A percentile compares a stretch with the other conserved stretches of the same genome.
Conservation (phyloP, 177 flowering plant genomes). For the Telopea speciosissima region DNA sequence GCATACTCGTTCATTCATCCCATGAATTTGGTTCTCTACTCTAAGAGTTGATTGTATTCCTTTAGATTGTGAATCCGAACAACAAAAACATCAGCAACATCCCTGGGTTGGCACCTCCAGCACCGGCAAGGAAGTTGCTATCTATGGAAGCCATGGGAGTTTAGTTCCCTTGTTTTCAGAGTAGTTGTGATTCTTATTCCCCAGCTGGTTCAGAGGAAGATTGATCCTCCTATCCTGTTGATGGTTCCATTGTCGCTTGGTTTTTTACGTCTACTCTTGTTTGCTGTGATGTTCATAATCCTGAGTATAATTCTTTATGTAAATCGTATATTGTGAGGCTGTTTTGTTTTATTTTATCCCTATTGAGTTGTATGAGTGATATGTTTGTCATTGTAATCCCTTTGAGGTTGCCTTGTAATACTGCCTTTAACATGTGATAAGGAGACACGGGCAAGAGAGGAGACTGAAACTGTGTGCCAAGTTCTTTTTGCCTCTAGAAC, state of each 20-base stretch:
- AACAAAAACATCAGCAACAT: constrained; percentile 81
- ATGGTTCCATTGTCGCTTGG: neutral
- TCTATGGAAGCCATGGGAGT: constrained; percentile 22
- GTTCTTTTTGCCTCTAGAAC: too few species aligned
- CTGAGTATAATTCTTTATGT: constrained; percentile 20
- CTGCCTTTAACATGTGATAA: neutral
- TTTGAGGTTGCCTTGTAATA: too few species aligned
- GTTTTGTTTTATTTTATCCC: neutral
- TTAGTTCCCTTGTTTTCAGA: neutral
- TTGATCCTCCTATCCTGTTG: neutral
- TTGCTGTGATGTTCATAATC: constrained; percentile 22
- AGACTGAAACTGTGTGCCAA: too few species aligned
- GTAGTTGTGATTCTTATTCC: too few species aligned
- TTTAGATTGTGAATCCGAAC: constrained; percentile 77
- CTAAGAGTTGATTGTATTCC: constrained; percentile 4
- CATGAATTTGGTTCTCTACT: neutral
- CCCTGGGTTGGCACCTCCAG: constrained; percentile 95
- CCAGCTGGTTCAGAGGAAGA: neutral
- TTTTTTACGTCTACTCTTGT: constrained; percentile 5
- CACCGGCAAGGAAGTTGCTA: constrained; percentile 71
- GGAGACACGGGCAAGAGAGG: neutral
- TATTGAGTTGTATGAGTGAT: neutral
- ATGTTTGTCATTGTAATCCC: constrained; percentile 3
- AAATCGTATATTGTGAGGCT: constrained; percentile 12
- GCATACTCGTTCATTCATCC: too few species aligned